Base-by-base conservation (phyloP, 805 yeast species). In the Candida maltosa region DNA sequence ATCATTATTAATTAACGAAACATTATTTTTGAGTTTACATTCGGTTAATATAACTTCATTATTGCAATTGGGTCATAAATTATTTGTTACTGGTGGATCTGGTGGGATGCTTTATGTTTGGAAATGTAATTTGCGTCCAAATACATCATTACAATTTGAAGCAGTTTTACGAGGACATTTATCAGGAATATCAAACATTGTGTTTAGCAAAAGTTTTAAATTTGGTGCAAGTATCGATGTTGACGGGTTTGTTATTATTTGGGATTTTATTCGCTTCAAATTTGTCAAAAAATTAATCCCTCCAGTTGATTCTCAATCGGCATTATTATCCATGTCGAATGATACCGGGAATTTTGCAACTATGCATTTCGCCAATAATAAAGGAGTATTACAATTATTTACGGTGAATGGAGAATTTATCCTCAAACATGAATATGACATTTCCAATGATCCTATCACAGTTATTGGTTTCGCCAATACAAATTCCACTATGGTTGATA, bases 101-200 rank as follows among this genome's bases (percentile, higher is more conserved):
- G 80, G 72, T 49, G 91, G 91, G 1, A 58, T 76, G 1, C 69
- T 86, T 10, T 75, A 77, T 43, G 60, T 77, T 9, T 77, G 89
- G 80, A 69, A 59, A 34, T 70, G 71, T 42, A 50, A 60, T 11
- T 48, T 57, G 17, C 51, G 56, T 25, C 47, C 58, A 3, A 40
- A 23, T 4, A 26, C 42, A 9, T 50, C 45, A 46, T 56, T 75
- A 24, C 69, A 69, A 35, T 66, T 58, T 50, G 71, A 68, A 45
- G 49, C 61, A 16, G 59, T 70, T 34, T 49, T 80, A 32, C 57
- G 87, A 34, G 87, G 87, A 0, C 94, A 85, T 56, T 50, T 69
- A 1, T 40, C 62, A 5, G 52, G 61, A 0, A 65, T 85, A 3
- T 58, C 48, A 11, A 63, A 65, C n/a, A 49, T 87, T 17, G 58